Conservation (phyloP, 1,284 basidiomycete species). For the Boletus mariae region DNA sequence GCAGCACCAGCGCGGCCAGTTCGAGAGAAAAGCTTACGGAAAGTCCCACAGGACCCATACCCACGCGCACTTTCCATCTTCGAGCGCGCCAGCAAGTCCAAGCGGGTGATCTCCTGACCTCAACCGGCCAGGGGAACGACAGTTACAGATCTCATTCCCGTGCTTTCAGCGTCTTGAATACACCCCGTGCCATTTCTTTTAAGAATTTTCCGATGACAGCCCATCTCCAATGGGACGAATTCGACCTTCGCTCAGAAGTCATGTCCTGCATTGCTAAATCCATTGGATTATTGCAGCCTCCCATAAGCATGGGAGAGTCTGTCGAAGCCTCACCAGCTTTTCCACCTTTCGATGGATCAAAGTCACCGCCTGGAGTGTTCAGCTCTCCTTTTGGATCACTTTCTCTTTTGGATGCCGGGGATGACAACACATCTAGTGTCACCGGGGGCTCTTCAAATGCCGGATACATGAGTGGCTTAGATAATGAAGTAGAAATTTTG, state of each 20-base stretch:
- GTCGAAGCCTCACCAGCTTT: constrained; percentile 63
- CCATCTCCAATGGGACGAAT: constrained; percentile 50
- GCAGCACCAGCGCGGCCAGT: constrained; percentile 7
- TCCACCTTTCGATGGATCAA: constrained; percentile 48
- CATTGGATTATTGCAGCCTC: constrained; percentile 90
- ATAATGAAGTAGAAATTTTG: constrained; percentile 95
- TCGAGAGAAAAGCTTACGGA: constrained; percentile 26
- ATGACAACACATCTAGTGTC: constrained; percentile 59
- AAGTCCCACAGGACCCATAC: constrained; percentile 19
- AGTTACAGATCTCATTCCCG: constrained; percentile 45
- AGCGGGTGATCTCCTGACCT: constrained; percentile 64
- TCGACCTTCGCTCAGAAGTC: constrained; percentile 90
- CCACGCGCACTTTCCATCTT: constrained; percentile 28
- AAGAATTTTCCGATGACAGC: constrained; percentile 33
- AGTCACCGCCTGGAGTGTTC: constrained; percentile 46
- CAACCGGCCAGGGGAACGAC: constrained; percentile 46
- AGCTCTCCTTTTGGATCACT: constrained; percentile 83
- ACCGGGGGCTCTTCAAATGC: constrained; percentile 60
- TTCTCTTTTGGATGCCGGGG: constrained; percentile 73
- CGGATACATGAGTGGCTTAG: constrained; percentile 72
- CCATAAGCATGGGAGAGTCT: constrained; percentile 62
- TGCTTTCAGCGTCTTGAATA: constrained; percentile 48
- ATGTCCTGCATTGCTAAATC: constrained; percentile 98
- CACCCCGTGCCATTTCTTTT: constrained; percentile 40
- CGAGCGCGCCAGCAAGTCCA: constrained; percentile 51